Percentiles rank a stretch among this genome's conserved stretches.
These are phyloP conservation scores for Raffaelea albimanens DNA, from an alignment of 2,329 filamentous ascomycete species.

Conservation along the genomic window DNA sequence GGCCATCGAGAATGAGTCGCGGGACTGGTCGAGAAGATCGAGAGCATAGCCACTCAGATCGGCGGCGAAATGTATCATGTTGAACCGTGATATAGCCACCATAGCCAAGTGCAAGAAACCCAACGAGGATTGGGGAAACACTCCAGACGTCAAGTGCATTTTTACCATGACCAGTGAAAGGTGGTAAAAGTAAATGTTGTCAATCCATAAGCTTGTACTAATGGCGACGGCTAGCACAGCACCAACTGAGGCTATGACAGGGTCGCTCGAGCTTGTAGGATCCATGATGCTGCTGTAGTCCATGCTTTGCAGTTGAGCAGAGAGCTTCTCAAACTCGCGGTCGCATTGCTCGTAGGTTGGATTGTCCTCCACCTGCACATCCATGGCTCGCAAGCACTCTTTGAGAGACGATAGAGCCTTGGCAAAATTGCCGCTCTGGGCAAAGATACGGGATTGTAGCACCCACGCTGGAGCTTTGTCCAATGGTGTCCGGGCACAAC, in stretches of 20 bases:
- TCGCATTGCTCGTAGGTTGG: conserved; percentile 73
- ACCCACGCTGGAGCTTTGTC: conserved; percentile 82
- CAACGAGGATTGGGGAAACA: conserved; percentile 60
- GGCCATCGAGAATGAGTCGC: conserved; percentile 56
- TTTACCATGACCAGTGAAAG: conserved; percentile 57
- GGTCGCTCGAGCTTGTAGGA: conserved; percentile 34
- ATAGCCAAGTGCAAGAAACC: conserved; percentile 59
- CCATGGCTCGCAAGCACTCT: conserved; percentile 61
- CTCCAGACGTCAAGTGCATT: conserved; percentile 52
- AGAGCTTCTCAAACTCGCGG: conserved; percentile 55
- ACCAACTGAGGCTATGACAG: conserved; percentile 52
- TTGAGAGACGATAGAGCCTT: conserved; percentile 62
- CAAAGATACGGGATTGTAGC: conserved; percentile 68
- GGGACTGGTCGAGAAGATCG: conserved; percentile 53
- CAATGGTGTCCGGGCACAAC: conserved; percentile 58
- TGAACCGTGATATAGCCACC: conserved; percentile 60
- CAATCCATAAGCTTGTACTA: conserved; percentile 64
- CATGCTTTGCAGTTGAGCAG: conserved; percentile 48
- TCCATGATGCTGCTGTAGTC: conserved; percentile 38
- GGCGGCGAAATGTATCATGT: conserved; percentile 58
- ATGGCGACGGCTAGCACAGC: conserved; percentile 63
- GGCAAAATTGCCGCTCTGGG: conserved; percentile 61
- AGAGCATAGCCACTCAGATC: conserved; percentile 55
- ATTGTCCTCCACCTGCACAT: conserved; percentile 53
- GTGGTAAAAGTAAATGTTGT: conserved; percentile 64